Percentiles rank a stretch among this genome's conserved stretches.
These are phyloP conservation scores for Metschnikowia santaceciliae DNA, from an alignment of 805 yeast genomes.

Conservation along the genomic window DNA sequence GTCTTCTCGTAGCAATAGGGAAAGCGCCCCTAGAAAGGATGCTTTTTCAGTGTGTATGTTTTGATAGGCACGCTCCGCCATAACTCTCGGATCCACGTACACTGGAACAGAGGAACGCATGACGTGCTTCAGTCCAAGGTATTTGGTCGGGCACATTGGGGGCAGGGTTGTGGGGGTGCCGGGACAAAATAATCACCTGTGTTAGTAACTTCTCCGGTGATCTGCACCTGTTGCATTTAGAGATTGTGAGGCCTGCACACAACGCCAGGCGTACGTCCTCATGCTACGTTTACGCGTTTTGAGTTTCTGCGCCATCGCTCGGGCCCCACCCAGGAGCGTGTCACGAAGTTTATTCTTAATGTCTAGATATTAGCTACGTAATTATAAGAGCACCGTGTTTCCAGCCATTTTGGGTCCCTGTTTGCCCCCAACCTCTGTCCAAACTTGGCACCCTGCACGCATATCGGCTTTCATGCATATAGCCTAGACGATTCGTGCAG, in stretches of 20 bases:
- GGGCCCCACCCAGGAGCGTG: background rate
- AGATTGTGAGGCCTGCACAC: conserved; percentile 2
- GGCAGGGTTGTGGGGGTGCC: background rate
- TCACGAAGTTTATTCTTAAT: background rate
- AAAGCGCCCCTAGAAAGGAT: conserved; percentile 1
- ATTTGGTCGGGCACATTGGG: conserved; percentile 1
- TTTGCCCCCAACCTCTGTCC: background rate
- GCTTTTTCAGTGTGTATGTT: background rate
- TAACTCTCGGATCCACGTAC: background rate
- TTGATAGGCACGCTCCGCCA: background rate
- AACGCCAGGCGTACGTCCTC: conserved; percentile 2
- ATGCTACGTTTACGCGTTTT: conserved; percentile 3
- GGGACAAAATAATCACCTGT: background rate
- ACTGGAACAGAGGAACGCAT: background rate
- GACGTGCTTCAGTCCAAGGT: background rate
- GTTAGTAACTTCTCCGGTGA: background rate
- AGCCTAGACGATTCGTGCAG: background rate
- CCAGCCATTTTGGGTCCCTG: background rate
- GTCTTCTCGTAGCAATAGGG: conserved; percentile 2
- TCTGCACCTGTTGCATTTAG: conserved; percentile 4
- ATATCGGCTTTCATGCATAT: conserved; percentile 4
- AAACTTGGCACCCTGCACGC: background rate
- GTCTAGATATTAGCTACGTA: background rate
- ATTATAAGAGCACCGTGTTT: background rate
- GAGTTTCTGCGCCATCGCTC: background rate